These are phyloP conservation scores for Coemansia sp. DNA, from an alignment of 192 early-diverging fungal genomes.

Conservation along the genomic window DNA sequence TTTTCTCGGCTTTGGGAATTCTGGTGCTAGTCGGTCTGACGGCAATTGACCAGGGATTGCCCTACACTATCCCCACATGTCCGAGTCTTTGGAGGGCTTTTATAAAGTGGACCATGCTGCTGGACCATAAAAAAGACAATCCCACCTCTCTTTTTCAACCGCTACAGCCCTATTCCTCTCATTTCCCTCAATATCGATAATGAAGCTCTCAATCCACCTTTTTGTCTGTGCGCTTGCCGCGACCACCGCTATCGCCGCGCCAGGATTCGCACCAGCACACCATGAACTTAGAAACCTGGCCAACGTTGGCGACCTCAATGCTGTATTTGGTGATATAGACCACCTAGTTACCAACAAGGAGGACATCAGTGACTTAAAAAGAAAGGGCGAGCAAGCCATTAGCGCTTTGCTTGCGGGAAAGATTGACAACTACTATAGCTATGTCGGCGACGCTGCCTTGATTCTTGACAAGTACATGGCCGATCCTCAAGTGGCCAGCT, in stretches of 20 bases:
- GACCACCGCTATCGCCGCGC: not conserved
- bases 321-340: not conserved
- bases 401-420: not conserved
- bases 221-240: not conserved
- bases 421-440: not conserved
- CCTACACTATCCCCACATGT: not conserved
- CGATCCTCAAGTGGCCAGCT: not conserved
- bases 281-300: not conserved
- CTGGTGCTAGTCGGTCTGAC: not conserved
- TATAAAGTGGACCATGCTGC: not conserved
- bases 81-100: not conserved
- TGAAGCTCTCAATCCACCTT: not conserved
- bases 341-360: not conserved
- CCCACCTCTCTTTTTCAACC: not conserved
- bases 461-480: not conserved
- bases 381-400: not conserved
- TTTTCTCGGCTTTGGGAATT: not conserved
- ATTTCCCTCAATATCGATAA: not conserved
- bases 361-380: not conserved
- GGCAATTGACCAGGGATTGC: not conserved
- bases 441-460: not conserved
- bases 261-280: not conserved
- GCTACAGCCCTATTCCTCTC: not conserved
- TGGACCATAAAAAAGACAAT: not conserved
- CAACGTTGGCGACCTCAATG: not conserved